Conservation (phyloP, 169 alveolate genomes). For the Plasmodium chabaudi region DNA sequence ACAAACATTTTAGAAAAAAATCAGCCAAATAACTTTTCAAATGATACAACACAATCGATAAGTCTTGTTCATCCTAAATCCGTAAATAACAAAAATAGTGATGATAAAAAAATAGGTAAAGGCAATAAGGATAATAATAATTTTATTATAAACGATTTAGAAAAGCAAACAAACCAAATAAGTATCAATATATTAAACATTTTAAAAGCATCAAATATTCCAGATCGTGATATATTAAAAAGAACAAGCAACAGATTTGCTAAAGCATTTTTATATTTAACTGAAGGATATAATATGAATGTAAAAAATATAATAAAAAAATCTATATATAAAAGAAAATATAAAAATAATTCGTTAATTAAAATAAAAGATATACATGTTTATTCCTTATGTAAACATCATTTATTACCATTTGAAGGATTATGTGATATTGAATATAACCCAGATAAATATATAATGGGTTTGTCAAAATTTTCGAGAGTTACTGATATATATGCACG, state of each 20-base stretch:
- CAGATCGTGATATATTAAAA: slow-evolving; percentile 37
- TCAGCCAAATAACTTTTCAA: no score
- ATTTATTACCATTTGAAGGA: slow-evolving; percentile 73
- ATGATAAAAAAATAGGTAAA: neutral
- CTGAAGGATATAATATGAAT: slow-evolving; percentile 40
- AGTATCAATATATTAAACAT: slow-evolving; percentile 28
- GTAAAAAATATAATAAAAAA: slow-evolving; percentile 38
- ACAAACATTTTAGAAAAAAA: no score
- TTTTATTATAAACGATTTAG: neutral
- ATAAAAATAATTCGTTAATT: slow-evolving; percentile 28
- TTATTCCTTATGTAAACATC: slow-evolving; percentile 71
- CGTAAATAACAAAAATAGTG: no score
- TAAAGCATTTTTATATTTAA: slow-evolving; percentile 44
- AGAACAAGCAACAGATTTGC: slow-evolving; percentile 51
- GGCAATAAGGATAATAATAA: neutral
- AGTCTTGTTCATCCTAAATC: no score
- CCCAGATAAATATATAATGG: slow-evolving; percentile 60
- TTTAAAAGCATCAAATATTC: slow-evolving; percentile 25
- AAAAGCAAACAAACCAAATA: slow-evolving; percentile 14
- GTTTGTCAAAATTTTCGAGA: slow-evolving; percentile 64
- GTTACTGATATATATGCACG: slow-evolving; percentile 40
- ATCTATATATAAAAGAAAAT: slow-evolving; percentile 60
- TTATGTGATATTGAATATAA: slow-evolving; percentile 42
- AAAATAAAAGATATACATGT: slow-evolving; percentile 51
- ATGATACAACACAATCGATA: no score